phyloP scores from a whole-genome alignment of 2,329 filamentous ascomycete species.

The Pseudocercospora ulei region DNA sequence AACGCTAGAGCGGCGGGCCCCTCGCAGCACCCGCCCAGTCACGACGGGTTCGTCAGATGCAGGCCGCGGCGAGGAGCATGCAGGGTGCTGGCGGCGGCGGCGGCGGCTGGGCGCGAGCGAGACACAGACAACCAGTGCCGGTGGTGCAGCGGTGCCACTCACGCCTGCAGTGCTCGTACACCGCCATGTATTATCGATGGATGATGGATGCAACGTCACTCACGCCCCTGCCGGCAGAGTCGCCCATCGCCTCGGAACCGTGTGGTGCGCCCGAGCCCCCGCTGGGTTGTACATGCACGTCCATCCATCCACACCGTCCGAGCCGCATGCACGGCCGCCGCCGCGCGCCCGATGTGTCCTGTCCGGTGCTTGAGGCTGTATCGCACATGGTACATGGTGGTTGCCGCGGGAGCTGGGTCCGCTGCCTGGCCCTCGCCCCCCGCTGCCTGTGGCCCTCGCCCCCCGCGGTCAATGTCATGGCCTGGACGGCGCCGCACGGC shows the following conservation, averaged over 20 bases:
- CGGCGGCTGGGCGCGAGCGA: no score
- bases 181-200: slow-evolving; percentile 7
- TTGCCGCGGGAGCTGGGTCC: no score
- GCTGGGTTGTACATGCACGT: no score
- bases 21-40: slow-evolving; percentile 1
- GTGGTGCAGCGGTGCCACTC: no score
- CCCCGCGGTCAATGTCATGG: no score
- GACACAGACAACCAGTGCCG: no score
- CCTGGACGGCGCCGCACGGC: no score
- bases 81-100: no score
- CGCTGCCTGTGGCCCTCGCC: no score
- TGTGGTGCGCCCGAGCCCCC: no score
- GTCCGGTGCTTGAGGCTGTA: neutral
- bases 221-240: slow-evolving; percentile 10
- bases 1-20: slow-evolving; percentile 6
- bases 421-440: no score
- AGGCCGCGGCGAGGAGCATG: slow-evolving; percentile 4
- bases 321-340: slow-evolving; percentile 12
- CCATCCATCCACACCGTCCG: slow-evolving; percentile 8
- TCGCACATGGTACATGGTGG: slow-evolving; percentile 2
- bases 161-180: no score
- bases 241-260: slow-evolving; percentile 10
- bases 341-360: neutral
- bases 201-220: slow-evolving; percentile 2
- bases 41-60: neutral